Evolutionary conservation across 202 grass and related monocot genomes (phyloP), one percentile per base, ranked within the genome.

Genomic region (Alloteropsis angusta): DNA sequence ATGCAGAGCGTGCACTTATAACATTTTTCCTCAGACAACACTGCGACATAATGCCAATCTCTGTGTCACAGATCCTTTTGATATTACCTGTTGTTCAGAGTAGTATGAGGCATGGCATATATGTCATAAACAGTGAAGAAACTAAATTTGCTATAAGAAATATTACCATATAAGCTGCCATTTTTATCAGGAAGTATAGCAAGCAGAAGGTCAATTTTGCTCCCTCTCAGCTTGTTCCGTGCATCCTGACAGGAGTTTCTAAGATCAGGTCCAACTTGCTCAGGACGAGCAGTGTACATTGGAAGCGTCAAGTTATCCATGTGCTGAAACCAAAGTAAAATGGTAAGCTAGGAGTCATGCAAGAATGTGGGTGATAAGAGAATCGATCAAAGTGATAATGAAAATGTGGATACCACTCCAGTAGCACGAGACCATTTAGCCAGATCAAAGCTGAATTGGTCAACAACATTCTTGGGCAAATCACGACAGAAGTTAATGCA

Each of bases 1-100:
- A 89, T 3, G 76, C 41, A 58, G 39, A 4, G 1, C 7, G 39
- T 0, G 6, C 23, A 8, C 61, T 60, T 10, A 0, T 0, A 21
- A 87, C 84, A 80, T 85, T 14, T 48, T 48, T 78, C 9, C 3
- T 15, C 48, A 74, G 77, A 67, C 92, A 92, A 71, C 86, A 95
- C 72, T 95, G 92, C 0, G 89, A 82, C 43, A 95, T 78, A 17
- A 95, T 6, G 74, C 86, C 89, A 15, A 95, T 76, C 42, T 89
- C 86, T 65, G 89, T 95, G 61, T 95, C 92, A 0, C 92, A 95
- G 21, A 92, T 81, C 71, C 59, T 89, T 82, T 95, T 92, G n/a
- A 94, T 15, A 23, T 90, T 30, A 53, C 88, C 85, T 93, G 63
- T 14, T 11, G 37, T 69, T 72, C 21, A 15, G 28, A 71, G 47